Percentiles rank a stretch among this genome's conserved stretches.
Evolutionary conservation across 257 asterid species (phyloP).

Genomic region (Avicennia marina): DNA sequence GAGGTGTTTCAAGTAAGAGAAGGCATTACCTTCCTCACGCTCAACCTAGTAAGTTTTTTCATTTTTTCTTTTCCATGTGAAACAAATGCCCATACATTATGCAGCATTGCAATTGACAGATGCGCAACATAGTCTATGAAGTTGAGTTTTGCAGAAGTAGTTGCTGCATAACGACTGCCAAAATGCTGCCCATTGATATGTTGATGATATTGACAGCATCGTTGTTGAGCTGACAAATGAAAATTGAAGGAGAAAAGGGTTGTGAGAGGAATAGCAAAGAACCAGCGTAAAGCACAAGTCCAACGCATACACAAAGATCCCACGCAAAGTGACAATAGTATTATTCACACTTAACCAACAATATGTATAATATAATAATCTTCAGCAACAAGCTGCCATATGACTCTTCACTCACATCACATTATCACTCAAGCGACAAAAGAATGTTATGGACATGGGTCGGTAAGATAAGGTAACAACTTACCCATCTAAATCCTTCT

Average conservation of each 20-base stretch:
- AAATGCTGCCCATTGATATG: conserved; percentile 77
- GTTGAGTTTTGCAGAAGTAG: conserved; percentile 5
- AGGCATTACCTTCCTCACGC: neutral
- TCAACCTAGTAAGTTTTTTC: no score
- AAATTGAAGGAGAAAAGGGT: neutral
- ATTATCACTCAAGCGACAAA: no score
- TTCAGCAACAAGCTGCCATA: no score
- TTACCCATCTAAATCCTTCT: conserved; percentile 49
- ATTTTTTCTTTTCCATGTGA: neutral
- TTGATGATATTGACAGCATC: conserved; percentile 80
- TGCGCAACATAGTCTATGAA: neutral
- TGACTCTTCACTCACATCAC: no score
- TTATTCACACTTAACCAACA: no score
- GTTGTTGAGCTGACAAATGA: conserved; percentile 49
- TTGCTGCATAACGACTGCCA: conserved; percentile 73
- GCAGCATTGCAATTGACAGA: no score
- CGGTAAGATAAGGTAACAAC: neutral
- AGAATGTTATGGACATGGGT: no score
- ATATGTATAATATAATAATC: no score
- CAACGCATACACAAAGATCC: no score
- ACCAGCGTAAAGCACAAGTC: neutral
- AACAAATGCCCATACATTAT: neutral
- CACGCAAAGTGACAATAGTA: no score
- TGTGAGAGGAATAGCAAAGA: neutral
- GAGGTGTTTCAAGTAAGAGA: neutral